phyloP scores from a whole-genome alignment of 805 yeast genomes.

The Candida succiphila region DNA sequence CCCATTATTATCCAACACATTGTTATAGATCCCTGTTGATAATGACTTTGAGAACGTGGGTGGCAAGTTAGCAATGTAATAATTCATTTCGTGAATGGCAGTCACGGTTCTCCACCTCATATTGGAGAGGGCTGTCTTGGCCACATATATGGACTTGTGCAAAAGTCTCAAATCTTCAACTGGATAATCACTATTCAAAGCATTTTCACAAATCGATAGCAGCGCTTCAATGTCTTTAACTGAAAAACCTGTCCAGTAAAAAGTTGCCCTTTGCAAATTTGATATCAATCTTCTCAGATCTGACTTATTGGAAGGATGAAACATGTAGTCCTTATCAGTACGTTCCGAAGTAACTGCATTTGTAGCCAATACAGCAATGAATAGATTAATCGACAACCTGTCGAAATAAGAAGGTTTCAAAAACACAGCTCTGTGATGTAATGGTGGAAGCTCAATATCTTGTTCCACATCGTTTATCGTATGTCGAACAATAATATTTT shows the following conservation, averaged over 20 bases:
- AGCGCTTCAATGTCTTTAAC: constrained; percentile 46
- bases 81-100: constrained; percentile 57
- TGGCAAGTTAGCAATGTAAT: constrained; percentile 38
- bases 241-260: constrained; percentile 69
- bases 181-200: constrained; percentile 28
- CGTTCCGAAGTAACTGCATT: constrained; percentile 70
- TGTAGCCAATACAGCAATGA: constrained; percentile 57
- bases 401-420: constrained; percentile 57
- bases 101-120: constrained; percentile 49
- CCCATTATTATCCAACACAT: constrained; percentile 32
- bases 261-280: constrained; percentile 57
- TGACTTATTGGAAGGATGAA: constrained; percentile 45
- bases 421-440: constrained; percentile 48
- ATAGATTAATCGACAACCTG: constrained; percentile 49
- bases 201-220: constrained; percentile 34
- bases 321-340: constrained; percentile 60
- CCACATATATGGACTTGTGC: constrained; percentile 30
- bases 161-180: constrained; percentile 31
- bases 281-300: constrained; percentile 48
- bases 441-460: constrained; percentile 47
- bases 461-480: constrained; percentile 39
- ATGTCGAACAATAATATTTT: constrained; percentile 47
- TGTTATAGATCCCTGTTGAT: constrained; percentile 31
- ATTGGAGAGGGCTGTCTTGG: constrained; percentile 40
- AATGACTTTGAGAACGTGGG: constrained; percentile 26